phyloP scores from a whole-genome alignment of 148 eudicot genomes.

The Polygonum aviculare region DNA sequence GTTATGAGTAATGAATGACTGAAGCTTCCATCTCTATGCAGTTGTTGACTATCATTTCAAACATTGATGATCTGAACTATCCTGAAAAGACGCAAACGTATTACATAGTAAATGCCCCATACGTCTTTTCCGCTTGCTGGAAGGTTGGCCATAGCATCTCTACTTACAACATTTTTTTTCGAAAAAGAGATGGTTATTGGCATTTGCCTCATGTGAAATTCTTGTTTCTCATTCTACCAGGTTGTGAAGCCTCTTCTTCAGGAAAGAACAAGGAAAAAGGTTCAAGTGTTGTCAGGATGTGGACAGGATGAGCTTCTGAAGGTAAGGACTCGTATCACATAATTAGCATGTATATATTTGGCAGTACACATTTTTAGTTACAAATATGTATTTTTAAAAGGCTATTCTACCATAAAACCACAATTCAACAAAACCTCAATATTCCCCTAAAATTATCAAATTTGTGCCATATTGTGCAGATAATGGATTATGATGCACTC shows the following conservation, averaged over 20 bases:
- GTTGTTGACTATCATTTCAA: constrained; percentile 69
- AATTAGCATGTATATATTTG: background rate
- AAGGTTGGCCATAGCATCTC: constrained; percentile 39
- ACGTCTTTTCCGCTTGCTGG: constrained; percentile 88
- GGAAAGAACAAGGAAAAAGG: constrained; percentile 72
- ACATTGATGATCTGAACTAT: constrained; percentile 79
- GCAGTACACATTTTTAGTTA: no score
- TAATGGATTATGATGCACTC: constrained; percentile 31
- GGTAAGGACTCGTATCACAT: constrained; percentile 26
- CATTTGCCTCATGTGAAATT: background rate
- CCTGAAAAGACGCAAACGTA: constrained; percentile 86
- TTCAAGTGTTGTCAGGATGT: constrained; percentile 65
- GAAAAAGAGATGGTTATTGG: background rate
- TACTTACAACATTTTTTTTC: background rate
- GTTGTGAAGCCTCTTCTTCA: constrained; percentile 79
- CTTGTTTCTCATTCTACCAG: constrained; percentile 17
- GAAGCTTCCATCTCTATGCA: constrained; percentile 21
- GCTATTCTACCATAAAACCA: no score
- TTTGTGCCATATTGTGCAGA: constrained; percentile 8
- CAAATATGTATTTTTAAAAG: no score
- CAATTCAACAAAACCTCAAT: no score
- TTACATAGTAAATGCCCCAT: constrained; percentile 79
- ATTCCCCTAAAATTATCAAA: no score
- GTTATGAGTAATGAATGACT: background rate
- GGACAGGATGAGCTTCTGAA: constrained; percentile 66